Evolutionary conservation across 495 filamentous ascomycete genomes (phyloP), one percentile per base, ranked within the genome.

Genomic region (Beverwykella pulmonaria): DNA sequence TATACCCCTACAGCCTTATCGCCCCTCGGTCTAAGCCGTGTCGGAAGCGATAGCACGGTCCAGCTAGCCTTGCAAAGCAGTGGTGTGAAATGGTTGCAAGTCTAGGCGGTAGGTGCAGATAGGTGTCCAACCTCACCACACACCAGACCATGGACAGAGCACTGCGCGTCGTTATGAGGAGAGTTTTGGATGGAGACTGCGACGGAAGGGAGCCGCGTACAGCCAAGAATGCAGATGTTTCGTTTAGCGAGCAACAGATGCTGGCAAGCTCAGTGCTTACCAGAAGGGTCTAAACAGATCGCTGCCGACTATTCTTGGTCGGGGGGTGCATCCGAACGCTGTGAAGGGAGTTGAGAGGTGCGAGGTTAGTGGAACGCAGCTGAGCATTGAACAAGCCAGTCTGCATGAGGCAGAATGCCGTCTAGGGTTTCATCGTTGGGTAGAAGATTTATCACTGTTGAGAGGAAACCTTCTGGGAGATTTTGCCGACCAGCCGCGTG

Each of bases 1-100:
- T 30, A 61, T 23, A 3, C 30, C 29, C 19, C 44, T 49, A 23
- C 47, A 32, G 49, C 48, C 59, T 44, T 59, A 59, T 44, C 48
- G 32, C 32, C 46, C 17, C 46, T 26, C 26, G 44, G 5, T 30
- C 46, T 61, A 50, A 5, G 47, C 47, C 46, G 17, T 32, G 39
- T 59, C 39, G n/a, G n/a, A 25, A 41, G 25, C 9, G 58, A 61
- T 49, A 32, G 56, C 39, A 29, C 32, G 36, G 10, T 59, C 14
- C 39, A 5, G 27, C 22, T 49, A 48, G 30, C 54, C 54, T 6
- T 41, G 19, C 6, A 4, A 10, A 20, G 54, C 26, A n/a, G 10
- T 23, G 29, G 3, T 7, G 52, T 54, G 52, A 54, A 54, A 32
- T 26, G 52, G 17, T 5, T 30, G 27, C 48, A 15, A 34, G 17